Conservation (phyloP, 208 protist genomes). For the Herpetomonas samuelpessoai region DNA sequence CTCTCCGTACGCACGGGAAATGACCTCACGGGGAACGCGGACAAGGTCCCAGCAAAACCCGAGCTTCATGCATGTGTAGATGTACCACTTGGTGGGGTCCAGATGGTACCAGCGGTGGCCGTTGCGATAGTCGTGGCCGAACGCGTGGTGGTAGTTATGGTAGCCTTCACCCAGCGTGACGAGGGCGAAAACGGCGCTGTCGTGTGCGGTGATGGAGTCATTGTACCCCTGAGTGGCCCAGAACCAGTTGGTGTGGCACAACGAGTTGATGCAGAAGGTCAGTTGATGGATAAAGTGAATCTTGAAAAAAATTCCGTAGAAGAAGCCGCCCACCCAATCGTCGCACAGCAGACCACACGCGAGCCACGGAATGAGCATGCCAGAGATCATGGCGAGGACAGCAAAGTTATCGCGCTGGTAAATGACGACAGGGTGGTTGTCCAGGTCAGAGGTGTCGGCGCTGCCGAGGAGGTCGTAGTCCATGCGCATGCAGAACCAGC, state of each 20-base stretch:
- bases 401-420: conserved; percentile 88
- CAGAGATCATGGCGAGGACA: conserved; percentile 74
- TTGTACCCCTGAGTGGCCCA: conserved; percentile 68
- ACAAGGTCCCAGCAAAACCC: conserved; percentile 64
- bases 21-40: conserved; percentile 54
- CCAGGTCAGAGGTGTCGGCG: conserved; percentile 84
- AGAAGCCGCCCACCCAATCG: conserved; percentile 85
- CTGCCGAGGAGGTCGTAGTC: conserved; percentile 71
- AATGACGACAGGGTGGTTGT: conserved; percentile 77
- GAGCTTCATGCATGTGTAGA: conserved; percentile 45
- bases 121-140: conserved; percentile 90
- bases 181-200: conserved; percentile 78
- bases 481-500: conserved; percentile 93
- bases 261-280: conserved; percentile 92
- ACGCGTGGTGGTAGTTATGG: conserved; percentile 94
- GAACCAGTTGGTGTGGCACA: conserved; percentile 79
- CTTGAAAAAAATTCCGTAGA: conserved; percentile 72
- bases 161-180: conserved; percentile 90
- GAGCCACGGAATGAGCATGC: conserved; percentile 78
- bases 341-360: conserved; percentile 78
- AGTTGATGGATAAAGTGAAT: conserved; percentile 85
- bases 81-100: conserved; percentile 90
- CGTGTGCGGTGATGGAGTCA: conserved; percentile 71
- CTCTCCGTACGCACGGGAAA: conserved; percentile 51
- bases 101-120: conserved; percentile 89